These are phyloP conservation scores for Galerina marginata DNA, from an alignment of 768 basidiomycete species.

Conservation along the genomic window DNA sequence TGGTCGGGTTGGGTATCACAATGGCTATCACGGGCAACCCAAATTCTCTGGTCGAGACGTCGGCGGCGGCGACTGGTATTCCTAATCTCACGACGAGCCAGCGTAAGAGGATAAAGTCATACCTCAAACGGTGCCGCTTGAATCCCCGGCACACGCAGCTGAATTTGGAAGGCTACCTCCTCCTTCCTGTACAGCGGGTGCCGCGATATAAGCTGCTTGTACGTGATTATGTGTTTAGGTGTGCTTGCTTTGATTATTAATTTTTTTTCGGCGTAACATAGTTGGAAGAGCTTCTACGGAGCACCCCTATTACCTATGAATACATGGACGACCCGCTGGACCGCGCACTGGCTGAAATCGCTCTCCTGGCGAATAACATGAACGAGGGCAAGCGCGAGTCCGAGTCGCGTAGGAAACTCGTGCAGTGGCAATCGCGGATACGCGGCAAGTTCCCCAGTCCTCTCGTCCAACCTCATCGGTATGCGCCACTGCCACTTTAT, in stretches of 20 bases:
- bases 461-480: conserved; percentile 98
- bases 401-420: conserved; percentile 89
- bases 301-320: conserved; percentile 78
- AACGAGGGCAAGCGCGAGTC: conserved; percentile 98
- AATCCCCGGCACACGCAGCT: conserved; percentile 93
- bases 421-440: conserved; percentile 90
- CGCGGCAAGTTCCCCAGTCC: conserved; percentile 93
- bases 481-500: conserved; percentile 24
- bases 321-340: conserved; percentile 85
- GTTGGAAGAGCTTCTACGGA: conserved; percentile 87
- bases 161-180: conserved; percentile 90
- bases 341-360: conserved; percentile 85
- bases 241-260: not conserved
- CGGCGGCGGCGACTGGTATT: conserved; percentile 45
- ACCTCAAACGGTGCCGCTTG: conserved; percentile 87
- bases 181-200: conserved; percentile 95
- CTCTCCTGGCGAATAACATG: conserved; percentile 90
- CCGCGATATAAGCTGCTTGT: conserved; percentile 96
- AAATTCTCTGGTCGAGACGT: conserved; percentile 44
- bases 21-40: conserved; percentile 59
- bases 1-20: conserved; percentile 63
- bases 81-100: conserved; percentile 77
- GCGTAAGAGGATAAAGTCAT: conserved; percentile 85
- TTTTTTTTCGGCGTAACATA: conserved; percentile 31
- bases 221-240: conserved; percentile 34